phyloP scores from a whole-genome alignment of 1,139 yeast species.

The Trichomonascaceae sp. region DNA sequence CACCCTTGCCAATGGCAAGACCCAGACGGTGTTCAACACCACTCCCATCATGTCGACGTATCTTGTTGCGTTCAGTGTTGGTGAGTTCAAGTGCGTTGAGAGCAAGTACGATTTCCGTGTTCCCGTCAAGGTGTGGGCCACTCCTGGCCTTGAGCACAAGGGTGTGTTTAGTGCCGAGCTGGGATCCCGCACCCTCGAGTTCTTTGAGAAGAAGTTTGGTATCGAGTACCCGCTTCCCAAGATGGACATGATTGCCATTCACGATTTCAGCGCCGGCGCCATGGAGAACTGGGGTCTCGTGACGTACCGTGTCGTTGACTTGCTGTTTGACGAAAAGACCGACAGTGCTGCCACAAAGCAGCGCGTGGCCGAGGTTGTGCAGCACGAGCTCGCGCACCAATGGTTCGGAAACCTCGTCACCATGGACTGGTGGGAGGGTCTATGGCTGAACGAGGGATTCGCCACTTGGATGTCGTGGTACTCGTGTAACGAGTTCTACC shows the following conservation, averaged over 20 bases:
- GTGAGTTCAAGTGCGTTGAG: slow-evolving; percentile 67
- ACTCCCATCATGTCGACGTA: slow-evolving; percentile 78
- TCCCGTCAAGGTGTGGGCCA: slow-evolving; percentile 72
- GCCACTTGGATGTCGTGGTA: slow-evolving; percentile 87
- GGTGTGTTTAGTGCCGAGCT: slow-evolving; percentile 60
- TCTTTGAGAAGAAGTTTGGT: slow-evolving; percentile 58
- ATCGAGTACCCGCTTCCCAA: slow-evolving; percentile 70
- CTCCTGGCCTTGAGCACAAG: slow-evolving; percentile 54
- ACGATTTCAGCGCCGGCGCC: slow-evolving; percentile 75
- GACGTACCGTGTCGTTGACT: slow-evolving; percentile 69
- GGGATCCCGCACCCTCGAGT: slow-evolving; percentile 63
- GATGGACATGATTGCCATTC: slow-evolving; percentile 72
- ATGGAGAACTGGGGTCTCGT: slow-evolving; percentile 90
- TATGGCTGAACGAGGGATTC: slow-evolving; percentile 86
- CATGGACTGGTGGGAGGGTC: slow-evolving; percentile 93
- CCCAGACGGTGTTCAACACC: slow-evolving; percentile 33
- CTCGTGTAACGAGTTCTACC: slow-evolving; percentile 63
- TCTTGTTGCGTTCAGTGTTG: slow-evolving; percentile 69
- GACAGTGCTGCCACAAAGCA: slow-evolving; percentile 58
- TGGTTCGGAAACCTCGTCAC: slow-evolving; percentile 91
- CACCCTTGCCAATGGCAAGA: slow-evolving; percentile 34
- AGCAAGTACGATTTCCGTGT: slow-evolving; percentile 43
- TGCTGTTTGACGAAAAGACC: slow-evolving; percentile 52
- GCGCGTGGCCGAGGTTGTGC: slow-evolving; percentile 77
- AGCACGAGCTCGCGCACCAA: slow-evolving; percentile 86